Conservation (phyloP, 148 eudicot species). For the Cornus kousa region DNA sequence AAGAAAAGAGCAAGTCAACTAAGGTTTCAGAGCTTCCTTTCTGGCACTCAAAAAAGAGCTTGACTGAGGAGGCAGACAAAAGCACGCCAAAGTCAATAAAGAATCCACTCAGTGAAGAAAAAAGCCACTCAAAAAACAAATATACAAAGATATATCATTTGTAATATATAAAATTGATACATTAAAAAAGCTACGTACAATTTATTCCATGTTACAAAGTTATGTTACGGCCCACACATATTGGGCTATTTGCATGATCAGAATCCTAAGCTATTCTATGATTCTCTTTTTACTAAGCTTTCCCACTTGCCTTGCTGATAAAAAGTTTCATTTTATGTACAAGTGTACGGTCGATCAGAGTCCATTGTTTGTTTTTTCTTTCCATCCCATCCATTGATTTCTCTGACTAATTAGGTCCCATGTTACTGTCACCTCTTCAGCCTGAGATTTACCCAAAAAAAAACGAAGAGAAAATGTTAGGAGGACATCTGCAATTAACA, state of each 20-base stretch:
- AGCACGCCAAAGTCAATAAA: not conserved
- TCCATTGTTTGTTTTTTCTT: too few species aligned
- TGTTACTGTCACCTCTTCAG: too few species aligned
- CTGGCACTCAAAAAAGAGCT: constrained; percentile 4
- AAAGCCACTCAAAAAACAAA: not conserved
- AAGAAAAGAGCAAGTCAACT: constrained; percentile 21
- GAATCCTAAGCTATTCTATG: constrained; percentile 12
- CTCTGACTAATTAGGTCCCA: too few species aligned
- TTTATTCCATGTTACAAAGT: too few species aligned
- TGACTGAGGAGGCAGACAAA: constrained; percentile 5
- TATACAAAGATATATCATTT: not conserved
- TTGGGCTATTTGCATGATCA: not conserved
- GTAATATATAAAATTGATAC: not conserved
- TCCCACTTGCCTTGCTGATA: not conserved
- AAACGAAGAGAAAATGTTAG: too few species aligned
- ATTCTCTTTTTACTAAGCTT: constrained; percentile 4
- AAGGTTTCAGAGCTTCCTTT: constrained; percentile 7
- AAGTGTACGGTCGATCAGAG: too few species aligned
- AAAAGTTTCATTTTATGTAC: not conserved
- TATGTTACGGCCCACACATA: constrained; percentile 1
- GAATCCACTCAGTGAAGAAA: not conserved
- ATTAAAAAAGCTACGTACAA: too few species aligned
- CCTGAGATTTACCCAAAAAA: too few species aligned
- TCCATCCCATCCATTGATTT: too few species aligned
- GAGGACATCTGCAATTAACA: too few species aligned